Base-by-base conservation (phyloP, 2,329 filamentous ascomycete species). In the Hymenoscyphus fraxineus region DNA sequence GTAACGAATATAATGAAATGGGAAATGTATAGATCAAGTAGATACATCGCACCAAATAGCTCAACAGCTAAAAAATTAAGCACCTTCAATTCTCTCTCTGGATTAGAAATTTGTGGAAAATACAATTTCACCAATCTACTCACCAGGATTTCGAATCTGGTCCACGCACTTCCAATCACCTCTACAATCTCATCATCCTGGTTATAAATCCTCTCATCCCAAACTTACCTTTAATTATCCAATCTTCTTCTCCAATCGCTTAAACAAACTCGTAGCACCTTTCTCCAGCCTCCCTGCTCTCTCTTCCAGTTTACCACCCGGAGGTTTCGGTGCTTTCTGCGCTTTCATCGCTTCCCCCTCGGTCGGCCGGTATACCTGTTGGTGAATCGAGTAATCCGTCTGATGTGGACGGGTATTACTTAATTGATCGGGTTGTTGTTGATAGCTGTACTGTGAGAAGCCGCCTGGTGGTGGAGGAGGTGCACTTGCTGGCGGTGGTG, bases 211-310 rank as follows among this genome's bases (percentile, higher is more conserved):
- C 9, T 19, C 47, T 27, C 19, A 5, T 54, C 47, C 13, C 19
- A 54, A 13, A 51, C 19, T 22, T 3, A 13, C 12, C 9, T 19
- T 9, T 16, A 7, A 35, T 64, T 69, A 76, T 12, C 73, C 74
- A 68, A 73, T 72, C 67, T 72, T 90, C 85, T 91, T 92, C 79
- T 93, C 90, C 76, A 93, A 83, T 78, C 88, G 91, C 82, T 89
- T 92, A 69, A 93, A 76, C 80, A 92, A 88, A 6, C 87, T 86
- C 35, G 85, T 84, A 4, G 92, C 84, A 0, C 88, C 87, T 75
- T 86, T 87, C 78, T 93, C 90, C 40, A 92, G 71, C 70, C 85
- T 82, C 35, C 85, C 86, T 0, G 88, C 85, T 66, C 85, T 83
- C 74, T 87, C 84, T 71, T 90, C 89, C 38, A 92, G 76, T 73